Base-by-base conservation (phyloP, 2,329 filamentous ascomycete genomes). In the Colletotrichum acutatum region DNA sequence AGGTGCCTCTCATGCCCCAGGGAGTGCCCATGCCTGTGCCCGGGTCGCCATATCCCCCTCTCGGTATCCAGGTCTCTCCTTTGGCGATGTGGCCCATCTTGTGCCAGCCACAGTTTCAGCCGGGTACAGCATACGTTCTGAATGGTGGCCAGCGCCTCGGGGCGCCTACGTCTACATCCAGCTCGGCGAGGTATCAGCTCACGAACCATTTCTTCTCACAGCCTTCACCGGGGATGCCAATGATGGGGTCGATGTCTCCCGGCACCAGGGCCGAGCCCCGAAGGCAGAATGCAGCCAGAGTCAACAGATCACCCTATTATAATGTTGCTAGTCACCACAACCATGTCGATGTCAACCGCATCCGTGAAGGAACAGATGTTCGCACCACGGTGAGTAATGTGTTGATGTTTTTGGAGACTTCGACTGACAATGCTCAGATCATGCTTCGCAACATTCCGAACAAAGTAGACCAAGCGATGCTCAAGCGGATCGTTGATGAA, bases 371-470 rank as follows among this genome's bases (percentile, higher is more conserved):
- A 11, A 88, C 89, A 58, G 93, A 95, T 79, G 92, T 95, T 71
- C 90, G 93, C 64, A 95, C 93, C 9, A 95, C 93, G 0, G 93
- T 94, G 84, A 82, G 89, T 34, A 24, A 46, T 19, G 14, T 32
- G 19, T 19, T 5, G 2, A 9, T n/a, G 24, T 11, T 22, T 1
- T 6, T 14, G 9, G 16, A 56, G 5, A 19, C 3, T 19, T 30
- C 24, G 12, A 28, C 73, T 74, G 12, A 74, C 42, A n/a, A n/a
- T 7, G 3, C 1, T n/a, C 71, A 95, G 92, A 94, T 98, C 76
- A 98, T 98, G 96, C 83, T 98, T 37, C 92, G 96, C 52, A 98
- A 98, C 80, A 96, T 98, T 58, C 96, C 96, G 1, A 98, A 98
- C 84, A 95, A 95, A 78, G 92, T 98, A 68, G 90, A 95, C 77